Evolutionary conservation across 805 yeast species (phyloP).

Genomic region (Wickerhamomyces alni): DNA sequence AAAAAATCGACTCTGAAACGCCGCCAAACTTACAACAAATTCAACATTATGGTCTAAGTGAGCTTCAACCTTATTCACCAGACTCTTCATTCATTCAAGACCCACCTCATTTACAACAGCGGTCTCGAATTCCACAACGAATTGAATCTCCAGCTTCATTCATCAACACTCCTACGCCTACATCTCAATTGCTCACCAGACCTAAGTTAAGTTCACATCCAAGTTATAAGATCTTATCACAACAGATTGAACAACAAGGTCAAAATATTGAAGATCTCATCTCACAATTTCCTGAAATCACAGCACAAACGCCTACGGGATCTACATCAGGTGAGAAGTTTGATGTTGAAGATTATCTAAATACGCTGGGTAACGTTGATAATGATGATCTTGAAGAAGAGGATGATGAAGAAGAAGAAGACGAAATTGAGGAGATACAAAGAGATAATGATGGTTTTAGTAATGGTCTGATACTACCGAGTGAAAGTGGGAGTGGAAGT

Average conservation of each 20-base stretch:
- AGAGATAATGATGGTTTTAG: constrained; percentile 1
- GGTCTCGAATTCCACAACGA: background rate
- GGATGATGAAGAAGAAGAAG: background rate
- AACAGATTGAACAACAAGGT: constrained; percentile 22
- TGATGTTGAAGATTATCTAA: constrained; percentile 21
- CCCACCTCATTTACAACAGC: background rate
- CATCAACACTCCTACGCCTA: background rate
- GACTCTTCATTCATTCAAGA: background rate
- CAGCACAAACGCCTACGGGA: background rate
- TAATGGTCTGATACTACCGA: constrained; percentile 1
- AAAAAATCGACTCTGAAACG: background rate
- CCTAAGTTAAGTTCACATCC: constrained; percentile 5
- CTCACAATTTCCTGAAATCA: constrained; percentile 8
- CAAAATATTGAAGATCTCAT: constrained; percentile 22
- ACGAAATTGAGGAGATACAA: background rate
- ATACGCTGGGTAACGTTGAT: constrained; percentile 3
- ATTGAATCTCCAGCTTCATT: background rate
- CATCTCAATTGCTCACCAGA: background rate
- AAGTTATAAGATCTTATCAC: constrained; percentile 14
- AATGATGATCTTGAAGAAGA: background rate
- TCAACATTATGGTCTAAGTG: background rate
- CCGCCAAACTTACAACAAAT: background rate
- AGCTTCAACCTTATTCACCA: background rate
- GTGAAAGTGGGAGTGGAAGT: too few relatives aligned
- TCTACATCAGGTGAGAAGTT: constrained; percentile 7